Evolutionary conservation across 768 basidiomycete species (phyloP), one percentile per base, ranked within the genome.

Genomic region (Podaxis sp.): DNA sequence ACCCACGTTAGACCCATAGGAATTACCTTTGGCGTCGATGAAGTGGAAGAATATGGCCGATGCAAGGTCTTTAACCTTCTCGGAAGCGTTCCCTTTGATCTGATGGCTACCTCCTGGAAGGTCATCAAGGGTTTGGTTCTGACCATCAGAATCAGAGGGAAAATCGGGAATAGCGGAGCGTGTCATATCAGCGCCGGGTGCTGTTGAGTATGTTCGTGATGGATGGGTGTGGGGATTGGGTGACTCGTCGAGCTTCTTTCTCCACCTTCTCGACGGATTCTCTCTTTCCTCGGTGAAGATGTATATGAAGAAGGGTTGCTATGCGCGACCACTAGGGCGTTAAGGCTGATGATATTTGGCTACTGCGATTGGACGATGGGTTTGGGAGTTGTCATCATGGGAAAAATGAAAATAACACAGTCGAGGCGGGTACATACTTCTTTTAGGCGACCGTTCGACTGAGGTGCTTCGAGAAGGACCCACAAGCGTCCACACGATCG

Each of bases 21-120:
- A 73, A 13, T 69, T 68, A 0, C 70, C 73, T 50, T 62, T 63
- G 1, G 68, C 70, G 66, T 74, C 72, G 44, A 77, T 68, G 52
- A 81, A 79, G 63, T 73, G 71, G 9, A 66, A 64, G 53, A 81
- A 74, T 11, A 77, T 62, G 21, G 68, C 67, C 28, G 70, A 63
- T 50, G 71, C 70, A 1, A 70, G 62, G 32, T 70, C 70, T 61
- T 80, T 81, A 36, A 74, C 67, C 7, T 76, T 73, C 25, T 72
- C 71, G 7, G 74, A 67, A 28, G 77, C 67, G 62, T 81, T 82
- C 13, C 80, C 80, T 48, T 66, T 68, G 54, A 81, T 74, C 16
- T 67, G 28, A 71, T 68, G 28, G 76, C 72, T 18, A 67, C 4
- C 5, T 57, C 38, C 16, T 18, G 25, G 1, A 59, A 37, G 4